Evolutionary conservation across 257 asterid genomes (phyloP).

Genomic region (Nicotiana tabacum): DNA sequence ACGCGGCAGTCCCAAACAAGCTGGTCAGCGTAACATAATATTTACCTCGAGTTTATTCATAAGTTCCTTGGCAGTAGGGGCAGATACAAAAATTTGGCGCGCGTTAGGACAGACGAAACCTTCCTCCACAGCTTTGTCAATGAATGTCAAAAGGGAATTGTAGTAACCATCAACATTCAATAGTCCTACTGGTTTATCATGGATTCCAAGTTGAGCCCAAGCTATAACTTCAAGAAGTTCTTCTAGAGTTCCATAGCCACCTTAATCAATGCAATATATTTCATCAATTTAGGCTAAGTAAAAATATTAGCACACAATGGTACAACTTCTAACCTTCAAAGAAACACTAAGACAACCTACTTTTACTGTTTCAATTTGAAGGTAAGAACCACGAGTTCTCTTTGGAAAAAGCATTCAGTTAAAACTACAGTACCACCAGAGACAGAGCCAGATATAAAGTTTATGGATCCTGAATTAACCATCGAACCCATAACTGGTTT

Average conservation of each 20-base stretch:
- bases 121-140: slow-evolving; percentile 38
- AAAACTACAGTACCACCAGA: neutral
- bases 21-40: neutral
- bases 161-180: slow-evolving; percentile 38
- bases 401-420: neutral
- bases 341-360: neutral
- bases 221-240: slow-evolving; percentile 39
- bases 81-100: slow-evolving; percentile 37
- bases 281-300: too few species aligned
- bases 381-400: neutral
- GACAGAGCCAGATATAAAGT: too few species aligned
- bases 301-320: neutral
- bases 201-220: slow-evolving; percentile 46
- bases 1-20: too few species aligned
- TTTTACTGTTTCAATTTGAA: neutral
- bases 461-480: too few species aligned
- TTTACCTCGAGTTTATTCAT: slow-evolving; percentile 31
- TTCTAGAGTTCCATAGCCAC: slow-evolving; percentile 43
- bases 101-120: slow-evolving; percentile 35
- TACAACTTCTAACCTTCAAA: neutral
- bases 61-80: slow-evolving; percentile 30
- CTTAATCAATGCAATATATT: neutral
- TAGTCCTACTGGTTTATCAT: slow-evolving; percentile 40
- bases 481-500: too few species aligned
- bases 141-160: slow-evolving; percentile 28